These are phyloP conservation scores for Syncephalastrum monosporum DNA, from an alignment of 371 early-diverging fungal genomes.

Conservation along the genomic window DNA sequence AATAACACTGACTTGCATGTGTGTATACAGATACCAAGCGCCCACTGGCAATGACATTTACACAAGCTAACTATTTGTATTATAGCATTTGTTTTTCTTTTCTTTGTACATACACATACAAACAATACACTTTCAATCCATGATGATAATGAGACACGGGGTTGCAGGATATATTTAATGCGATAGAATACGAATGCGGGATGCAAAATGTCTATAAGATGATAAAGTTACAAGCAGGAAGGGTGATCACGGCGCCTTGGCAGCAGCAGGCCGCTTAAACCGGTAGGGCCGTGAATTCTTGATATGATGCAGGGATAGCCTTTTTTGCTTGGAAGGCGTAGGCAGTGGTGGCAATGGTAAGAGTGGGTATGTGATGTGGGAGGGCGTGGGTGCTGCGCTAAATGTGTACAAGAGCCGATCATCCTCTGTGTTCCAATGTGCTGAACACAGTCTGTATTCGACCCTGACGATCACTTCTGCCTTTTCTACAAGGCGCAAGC, in stretches of 20 bases:
- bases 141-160: conserved; percentile 2
- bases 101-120: conserved; percentile 39
- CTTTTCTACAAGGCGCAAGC: conserved; percentile 66
- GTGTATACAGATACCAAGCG: conserved; percentile 30
- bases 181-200: no score
- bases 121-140: conserved; percentile 21
- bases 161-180: no score
- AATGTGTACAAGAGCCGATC: conserved; percentile 52
- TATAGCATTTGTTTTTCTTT: conserved; percentile 5
- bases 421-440: conserved; percentile 72
- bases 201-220: no score
- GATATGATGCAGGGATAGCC: conserved; percentile 1
- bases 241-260: neutral
- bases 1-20: neutral
- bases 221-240: no score
- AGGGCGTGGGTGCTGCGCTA: conserved; percentile 1
- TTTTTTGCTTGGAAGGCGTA: conserved; percentile 3
- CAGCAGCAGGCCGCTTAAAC: conserved; percentile 3
- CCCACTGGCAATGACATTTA: conserved; percentile 39
- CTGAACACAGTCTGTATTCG: conserved; percentile 72
- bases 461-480: conserved; percentile 50
- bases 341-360: neutral
- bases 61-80: conserved; percentile 2
- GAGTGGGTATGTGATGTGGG: neutral
- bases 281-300: conserved; percentile 1